Conservation (phyloP, 805 yeast genomes). For the Wickerhamomyces alni region DNA sequence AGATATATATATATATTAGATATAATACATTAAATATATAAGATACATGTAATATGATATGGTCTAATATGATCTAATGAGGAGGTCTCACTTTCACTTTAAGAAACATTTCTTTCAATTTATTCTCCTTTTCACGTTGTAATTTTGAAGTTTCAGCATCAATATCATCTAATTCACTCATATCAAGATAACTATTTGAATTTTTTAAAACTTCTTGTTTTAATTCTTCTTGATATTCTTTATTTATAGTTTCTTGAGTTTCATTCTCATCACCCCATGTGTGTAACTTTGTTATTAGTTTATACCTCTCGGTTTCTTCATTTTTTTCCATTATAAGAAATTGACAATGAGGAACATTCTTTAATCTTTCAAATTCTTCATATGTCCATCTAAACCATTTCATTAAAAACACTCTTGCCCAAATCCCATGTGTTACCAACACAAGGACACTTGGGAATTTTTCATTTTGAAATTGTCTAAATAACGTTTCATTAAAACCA, state of each 20-base stretch:
- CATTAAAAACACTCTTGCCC: constrained; percentile 90
- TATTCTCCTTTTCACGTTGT: constrained; percentile 37
- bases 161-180: constrained; percentile 3
- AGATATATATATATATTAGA: too few relatives aligned
- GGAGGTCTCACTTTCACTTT: constrained; percentile 1
- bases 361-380: constrained; percentile 78
- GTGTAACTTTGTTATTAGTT: constrained; percentile 51
- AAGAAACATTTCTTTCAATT: constrained; percentile 35
- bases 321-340: constrained; percentile 71
- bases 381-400: constrained; percentile 94
- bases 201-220: constrained; percentile 19
- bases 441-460: constrained; percentile 78
- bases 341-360: constrained; percentile 82
- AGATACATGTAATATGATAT: too few relatives aligned
- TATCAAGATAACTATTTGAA: constrained; percentile 20
- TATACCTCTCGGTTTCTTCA: constrained; percentile 42
- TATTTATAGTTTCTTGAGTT: constrained; percentile 1
- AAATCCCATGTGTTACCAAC: constrained; percentile 87
- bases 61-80: too few relatives aligned
- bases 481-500: constrained; percentile 81
- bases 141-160: constrained; percentile 22
- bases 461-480: constrained; percentile 66
- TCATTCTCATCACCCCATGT: constrained; percentile 62
- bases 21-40: too few relatives aligned
- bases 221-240: constrained; percentile 14